Percentiles rank a stretch among this genome's conserved stretches.
phyloP scores from a whole-genome alignment of 768 basidiomycete species.

The Leccinum longicurvipes region DNA sequence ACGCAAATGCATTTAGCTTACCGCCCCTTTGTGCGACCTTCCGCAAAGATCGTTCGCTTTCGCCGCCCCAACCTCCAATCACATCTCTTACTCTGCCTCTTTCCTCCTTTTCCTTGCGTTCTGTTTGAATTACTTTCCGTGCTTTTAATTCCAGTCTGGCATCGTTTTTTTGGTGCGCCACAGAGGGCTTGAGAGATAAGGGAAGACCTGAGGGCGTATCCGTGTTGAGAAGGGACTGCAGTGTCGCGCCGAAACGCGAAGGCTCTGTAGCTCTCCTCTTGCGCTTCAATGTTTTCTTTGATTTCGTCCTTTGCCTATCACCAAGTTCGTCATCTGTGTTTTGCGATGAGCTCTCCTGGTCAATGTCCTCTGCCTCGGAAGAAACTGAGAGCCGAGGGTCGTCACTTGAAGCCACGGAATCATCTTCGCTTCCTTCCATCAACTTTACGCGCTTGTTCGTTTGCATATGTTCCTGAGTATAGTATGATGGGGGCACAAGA shows the following conservation, averaged over 20 bases:
- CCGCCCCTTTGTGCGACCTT: conserved; percentile 88
- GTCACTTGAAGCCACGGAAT: conserved; percentile 3
- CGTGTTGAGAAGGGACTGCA: conserved; percentile 70
- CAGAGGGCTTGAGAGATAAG: conserved; percentile 75
- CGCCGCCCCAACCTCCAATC: conserved; percentile 88
- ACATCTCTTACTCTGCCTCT: conserved; percentile 62
- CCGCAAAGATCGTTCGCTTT: conserved; percentile 69
- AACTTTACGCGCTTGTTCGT: conserved; percentile 53
- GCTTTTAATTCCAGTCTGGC: conserved; percentile 73
- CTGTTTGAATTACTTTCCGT: conserved; percentile 65
- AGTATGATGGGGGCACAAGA: background rate
- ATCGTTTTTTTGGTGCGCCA: conserved; percentile 64
- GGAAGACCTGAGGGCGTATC: conserved; percentile 67
- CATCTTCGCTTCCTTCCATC: conserved; percentile 20
- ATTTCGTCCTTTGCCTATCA: conserved; percentile 54
- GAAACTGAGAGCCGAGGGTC: conserved; percentile 7
- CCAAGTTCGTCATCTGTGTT: conserved; percentile 69
- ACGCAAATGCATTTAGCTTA: conserved; percentile 30
- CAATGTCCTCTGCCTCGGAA: conserved; percentile 11
- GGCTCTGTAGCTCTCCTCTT: conserved; percentile 78
- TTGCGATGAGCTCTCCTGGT: conserved; percentile 27
- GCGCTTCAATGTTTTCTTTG: conserved; percentile 76
- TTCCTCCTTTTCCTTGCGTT: conserved; percentile 73
- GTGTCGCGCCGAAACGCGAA: conserved; percentile 68
- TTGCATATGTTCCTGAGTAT: conserved; percentile 38